Evolutionary conservation across 352 stramenopile genomes (phyloP).

Genomic region (Pythium apleroticum): DNA sequence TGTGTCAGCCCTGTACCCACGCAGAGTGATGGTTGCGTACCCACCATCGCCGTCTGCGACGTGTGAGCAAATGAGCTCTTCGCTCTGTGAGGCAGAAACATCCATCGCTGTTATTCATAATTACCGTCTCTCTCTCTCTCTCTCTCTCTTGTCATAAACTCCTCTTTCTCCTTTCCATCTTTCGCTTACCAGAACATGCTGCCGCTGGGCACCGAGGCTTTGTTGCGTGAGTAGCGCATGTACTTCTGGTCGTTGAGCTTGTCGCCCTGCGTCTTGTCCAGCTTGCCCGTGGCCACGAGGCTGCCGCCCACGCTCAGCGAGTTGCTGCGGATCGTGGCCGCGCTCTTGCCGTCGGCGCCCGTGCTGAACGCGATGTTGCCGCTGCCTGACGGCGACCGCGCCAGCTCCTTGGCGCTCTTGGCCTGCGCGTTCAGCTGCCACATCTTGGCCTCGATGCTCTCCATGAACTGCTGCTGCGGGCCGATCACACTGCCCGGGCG

Average conservation of each 20-base stretch:
- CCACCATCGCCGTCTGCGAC: neutral
- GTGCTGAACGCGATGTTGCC: constrained; percentile 30
- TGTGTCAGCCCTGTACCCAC: neutral
- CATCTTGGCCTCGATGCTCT: constrained; percentile 80
- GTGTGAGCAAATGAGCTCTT: neutral
- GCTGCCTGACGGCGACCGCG: constrained; percentile 20
- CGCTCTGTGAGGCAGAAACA: neutral
- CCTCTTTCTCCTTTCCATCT: neutral
- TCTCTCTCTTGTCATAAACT: neutral
- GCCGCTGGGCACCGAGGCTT: constrained; percentile 36
- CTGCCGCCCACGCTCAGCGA: constrained; percentile 19
- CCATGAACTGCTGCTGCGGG: constrained; percentile 92
- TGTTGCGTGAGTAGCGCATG: constrained; percentile 56
- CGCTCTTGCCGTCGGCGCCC: constrained; percentile 31
- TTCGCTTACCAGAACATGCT: constrained; percentile 56
- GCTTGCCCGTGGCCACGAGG: constrained; percentile 35
- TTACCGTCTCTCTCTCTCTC: constrained; percentile 2
- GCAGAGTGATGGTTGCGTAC: neutral
- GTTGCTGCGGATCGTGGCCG: constrained; percentile 28
- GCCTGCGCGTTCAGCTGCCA: constrained; percentile 31
- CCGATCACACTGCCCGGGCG: constrained; percentile 93
- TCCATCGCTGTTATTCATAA: constrained; percentile 8
- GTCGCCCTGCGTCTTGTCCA: constrained; percentile 65
- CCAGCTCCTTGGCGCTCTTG: constrained; percentile 28
- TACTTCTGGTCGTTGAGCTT: constrained; percentile 75